phyloP scores from a whole-genome alignment of 73 alveolate genomes.

The Symbiodinium natans region DNA sequence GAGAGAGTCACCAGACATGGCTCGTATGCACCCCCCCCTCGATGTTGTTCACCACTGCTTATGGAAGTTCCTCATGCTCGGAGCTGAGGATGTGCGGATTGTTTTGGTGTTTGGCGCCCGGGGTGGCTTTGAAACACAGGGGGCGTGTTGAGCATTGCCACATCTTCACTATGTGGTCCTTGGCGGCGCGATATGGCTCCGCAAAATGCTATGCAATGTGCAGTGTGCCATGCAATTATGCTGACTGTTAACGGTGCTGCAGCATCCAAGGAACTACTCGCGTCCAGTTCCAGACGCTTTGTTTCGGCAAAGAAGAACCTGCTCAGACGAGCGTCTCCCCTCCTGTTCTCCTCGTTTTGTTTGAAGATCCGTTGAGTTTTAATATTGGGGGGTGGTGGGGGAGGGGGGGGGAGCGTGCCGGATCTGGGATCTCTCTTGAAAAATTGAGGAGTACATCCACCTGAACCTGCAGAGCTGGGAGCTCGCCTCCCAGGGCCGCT shows the following conservation, averaged over 20 bases:
- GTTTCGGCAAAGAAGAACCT: too few relatives aligned
- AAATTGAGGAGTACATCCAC: conserved; percentile 54
- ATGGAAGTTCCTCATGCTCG: too few relatives aligned
- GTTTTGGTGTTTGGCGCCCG: background rate
- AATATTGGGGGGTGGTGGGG: too few relatives aligned
- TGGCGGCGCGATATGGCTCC: background rate
- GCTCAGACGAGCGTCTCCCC: too few relatives aligned
- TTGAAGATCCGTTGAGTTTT: too few relatives aligned
- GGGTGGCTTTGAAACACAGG: background rate
- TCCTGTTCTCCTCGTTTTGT: too few relatives aligned
- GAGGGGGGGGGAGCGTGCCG: too few relatives aligned
- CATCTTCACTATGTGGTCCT: conserved; percentile 59
- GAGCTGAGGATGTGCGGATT: background rate
- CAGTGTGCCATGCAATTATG: background rate
- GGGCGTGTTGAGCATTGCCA: conserved; percentile 23
- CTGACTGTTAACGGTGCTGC: background rate
- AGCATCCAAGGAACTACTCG: conserved; percentile 32
- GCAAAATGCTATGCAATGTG: background rate
- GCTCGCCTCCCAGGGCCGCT: conserved; percentile 61
- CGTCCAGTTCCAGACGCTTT: conserved; percentile 43
- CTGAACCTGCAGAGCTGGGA: conserved; percentile 68
- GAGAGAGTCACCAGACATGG: background rate
- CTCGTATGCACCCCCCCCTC: too few relatives aligned
- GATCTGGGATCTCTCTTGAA: too few relatives aligned
- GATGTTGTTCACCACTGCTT: too few relatives aligned